phyloP scores from a whole-genome alignment of 352 stramenopile genomes.

The Globisporangium parvum region DNA sequence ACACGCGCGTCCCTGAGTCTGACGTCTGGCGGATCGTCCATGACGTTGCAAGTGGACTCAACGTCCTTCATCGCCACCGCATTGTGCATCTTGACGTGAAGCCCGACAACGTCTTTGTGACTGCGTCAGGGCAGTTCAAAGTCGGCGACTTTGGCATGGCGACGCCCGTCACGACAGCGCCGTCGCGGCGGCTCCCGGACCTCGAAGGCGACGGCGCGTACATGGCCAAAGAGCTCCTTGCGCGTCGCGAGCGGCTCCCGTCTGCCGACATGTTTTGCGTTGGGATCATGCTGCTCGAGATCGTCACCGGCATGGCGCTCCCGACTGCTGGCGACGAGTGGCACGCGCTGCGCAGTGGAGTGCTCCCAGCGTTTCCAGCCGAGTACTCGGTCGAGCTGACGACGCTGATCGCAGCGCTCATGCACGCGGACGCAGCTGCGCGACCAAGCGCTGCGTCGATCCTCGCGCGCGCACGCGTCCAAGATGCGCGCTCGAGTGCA shows the following conservation, averaged over 20 bases:
- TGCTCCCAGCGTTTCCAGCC: conserved; percentile 32
- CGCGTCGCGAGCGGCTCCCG: conserved; percentile 43
- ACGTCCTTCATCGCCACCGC: conserved; percentile 82
- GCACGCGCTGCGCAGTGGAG: conserved; percentile 55
- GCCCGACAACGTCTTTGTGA: conserved; percentile 94
- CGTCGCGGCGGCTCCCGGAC: conserved; percentile 32
- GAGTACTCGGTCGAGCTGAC: conserved; percentile 44
- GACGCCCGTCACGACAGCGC: conserved; percentile 30
- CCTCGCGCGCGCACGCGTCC: neutral
- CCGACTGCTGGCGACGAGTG: conserved; percentile 51
- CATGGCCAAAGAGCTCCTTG: conserved; percentile 89
- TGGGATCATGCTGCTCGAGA: conserved; percentile 67
- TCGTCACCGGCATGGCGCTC: conserved; percentile 32
- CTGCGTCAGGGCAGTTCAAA: conserved; percentile 55
- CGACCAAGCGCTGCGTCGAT: conserved; percentile 6
- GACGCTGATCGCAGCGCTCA: conserved; percentile 27
- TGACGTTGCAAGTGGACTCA: conserved; percentile 70
- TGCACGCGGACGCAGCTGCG: conserved; percentile 2
- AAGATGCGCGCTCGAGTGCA: neutral
- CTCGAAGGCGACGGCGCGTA: conserved; percentile 93
- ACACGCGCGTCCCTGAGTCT: conserved; percentile 31
- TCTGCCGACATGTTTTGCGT: conserved; percentile 95
- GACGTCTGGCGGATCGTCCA: conserved; percentile 72
- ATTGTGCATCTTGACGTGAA: conserved; percentile 97
- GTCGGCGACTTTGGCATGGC: conserved; percentile 94